These are phyloP conservation scores for Calonectria fujianensis DNA, from an alignment of 2,329 filamentous ascomycete genomes.

Conservation along the genomic window DNA sequence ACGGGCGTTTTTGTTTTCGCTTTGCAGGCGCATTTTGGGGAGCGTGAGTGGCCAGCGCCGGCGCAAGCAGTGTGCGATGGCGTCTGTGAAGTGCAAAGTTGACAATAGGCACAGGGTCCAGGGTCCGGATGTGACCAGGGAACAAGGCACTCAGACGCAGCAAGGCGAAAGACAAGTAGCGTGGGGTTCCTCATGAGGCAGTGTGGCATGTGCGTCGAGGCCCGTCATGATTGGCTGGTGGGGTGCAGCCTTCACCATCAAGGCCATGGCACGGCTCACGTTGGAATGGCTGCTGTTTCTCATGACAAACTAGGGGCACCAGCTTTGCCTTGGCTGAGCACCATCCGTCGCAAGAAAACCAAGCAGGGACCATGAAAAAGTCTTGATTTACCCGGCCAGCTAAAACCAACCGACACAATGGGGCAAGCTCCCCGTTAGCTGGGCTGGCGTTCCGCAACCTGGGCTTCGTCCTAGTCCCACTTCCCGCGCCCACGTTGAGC, in stretches of 20 bases:
- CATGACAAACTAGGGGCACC: background rate
- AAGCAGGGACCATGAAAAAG: background rate
- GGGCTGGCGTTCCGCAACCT: constrained; percentile 6
- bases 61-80: constrained; percentile 10
- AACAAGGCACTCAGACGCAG: constrained; percentile 22
- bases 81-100: constrained; percentile 8
- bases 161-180: constrained; percentile 24
- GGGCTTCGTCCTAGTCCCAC: constrained; percentile 32
- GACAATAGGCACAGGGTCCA: constrained; percentile 18
- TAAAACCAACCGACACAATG: constrained; percentile 8
- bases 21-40: background rate
- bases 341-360: background rate
- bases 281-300: constrained; percentile 12
- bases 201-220: constrained; percentile 32
- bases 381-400: background rate
- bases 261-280: background rate
- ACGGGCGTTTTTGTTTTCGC: background rate
- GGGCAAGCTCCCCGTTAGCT: constrained; percentile 12
- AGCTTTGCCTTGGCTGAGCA: background rate
- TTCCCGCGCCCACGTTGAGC: constrained; percentile 44
- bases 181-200: constrained; percentile 28
- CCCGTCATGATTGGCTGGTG: constrained; percentile 33
- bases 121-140: background rate
- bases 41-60: constrained; percentile 3
- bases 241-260: background rate